phyloP scores from a whole-genome alignment of 768 basidiomycete species.

The Imleria badia region DNA sequence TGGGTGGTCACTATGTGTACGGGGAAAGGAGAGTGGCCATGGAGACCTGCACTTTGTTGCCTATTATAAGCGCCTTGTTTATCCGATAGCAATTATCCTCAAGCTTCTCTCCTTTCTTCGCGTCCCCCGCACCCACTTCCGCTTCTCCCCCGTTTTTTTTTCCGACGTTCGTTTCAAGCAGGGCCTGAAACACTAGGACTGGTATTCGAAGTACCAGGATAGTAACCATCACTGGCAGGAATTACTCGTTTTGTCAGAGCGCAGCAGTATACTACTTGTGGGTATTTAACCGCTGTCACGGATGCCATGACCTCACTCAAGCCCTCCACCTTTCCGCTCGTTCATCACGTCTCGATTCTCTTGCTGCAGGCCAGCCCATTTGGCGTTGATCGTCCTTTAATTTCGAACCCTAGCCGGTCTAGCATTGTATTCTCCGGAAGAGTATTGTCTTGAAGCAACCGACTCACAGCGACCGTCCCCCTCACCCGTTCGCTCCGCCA shows the following conservation, averaged over 20 bases:
- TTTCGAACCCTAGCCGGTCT: constrained; percentile 42
- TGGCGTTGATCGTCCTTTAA: constrained; percentile 71
- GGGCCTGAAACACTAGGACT: background rate
- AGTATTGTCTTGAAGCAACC: constrained; percentile 29
- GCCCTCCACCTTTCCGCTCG: too few relatives aligned
- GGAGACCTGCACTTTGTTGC: constrained; percentile 9
- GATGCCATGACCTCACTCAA: background rate
- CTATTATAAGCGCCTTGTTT: background rate
- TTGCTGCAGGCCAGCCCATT: constrained; percentile 45
- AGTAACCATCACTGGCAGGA: constrained; percentile 13
- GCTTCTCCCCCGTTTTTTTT: background rate
- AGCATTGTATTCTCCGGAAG: constrained; percentile 52
- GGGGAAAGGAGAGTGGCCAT: constrained; percentile 19
- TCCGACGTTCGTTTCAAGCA: background rate
- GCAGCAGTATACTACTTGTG: background rate
- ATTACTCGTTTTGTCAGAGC: background rate
- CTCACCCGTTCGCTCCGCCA: background rate
- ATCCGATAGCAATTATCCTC: background rate
- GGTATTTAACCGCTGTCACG: constrained; percentile 13
- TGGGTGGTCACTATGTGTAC: constrained; percentile 1
- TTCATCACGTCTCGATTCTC: background rate
- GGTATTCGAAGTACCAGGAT: background rate
- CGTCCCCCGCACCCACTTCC: background rate
- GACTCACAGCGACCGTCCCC: constrained; percentile 7
- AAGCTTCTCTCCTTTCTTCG: background rate